These are phyloP conservation scores for Geosmithia flava DNA, from an alignment of 2,329 filamentous ascomycete species.

Conservation along the genomic window DNA sequence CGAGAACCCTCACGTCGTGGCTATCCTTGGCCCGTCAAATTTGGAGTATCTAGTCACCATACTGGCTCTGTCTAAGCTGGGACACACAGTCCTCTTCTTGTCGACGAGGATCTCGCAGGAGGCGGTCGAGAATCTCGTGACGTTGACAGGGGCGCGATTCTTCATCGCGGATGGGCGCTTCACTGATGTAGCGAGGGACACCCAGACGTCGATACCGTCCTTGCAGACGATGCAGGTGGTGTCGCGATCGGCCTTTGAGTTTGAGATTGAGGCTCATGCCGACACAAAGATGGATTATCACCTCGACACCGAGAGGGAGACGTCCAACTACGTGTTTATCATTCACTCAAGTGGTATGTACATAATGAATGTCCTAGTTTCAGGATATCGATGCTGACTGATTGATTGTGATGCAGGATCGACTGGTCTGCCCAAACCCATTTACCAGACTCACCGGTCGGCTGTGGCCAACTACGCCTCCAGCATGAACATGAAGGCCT, in stretches of 20 bases:
- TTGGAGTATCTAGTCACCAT: constrained; percentile 41
- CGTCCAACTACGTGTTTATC: constrained; percentile 13
- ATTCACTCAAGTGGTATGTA: constrained; percentile 16
- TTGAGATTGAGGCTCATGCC: constrained; percentile 1
- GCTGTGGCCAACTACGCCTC: constrained; percentile 32
- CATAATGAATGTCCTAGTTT: constrained; percentile 5
- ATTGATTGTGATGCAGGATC: constrained; percentile 24
- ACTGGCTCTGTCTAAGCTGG: constrained; percentile 40
- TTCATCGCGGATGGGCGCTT: constrained; percentile 13
- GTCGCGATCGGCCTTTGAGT: constrained; percentile 11
- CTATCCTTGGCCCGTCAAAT: constrained; percentile 37
- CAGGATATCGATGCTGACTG: background rate
- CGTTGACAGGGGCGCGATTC: constrained; percentile 10
- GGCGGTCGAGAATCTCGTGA: constrained; percentile 16
- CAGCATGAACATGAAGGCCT: constrained; percentile 27
- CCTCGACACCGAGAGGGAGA: constrained; percentile 5
- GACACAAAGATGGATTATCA: constrained; percentile 9
- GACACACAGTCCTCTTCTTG: constrained; percentile 31
- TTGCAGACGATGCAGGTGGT: constrained; percentile 14
- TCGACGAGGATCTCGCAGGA: constrained; percentile 19
- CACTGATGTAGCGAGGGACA: constrained; percentile 7
- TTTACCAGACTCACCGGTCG: constrained; percentile 40
- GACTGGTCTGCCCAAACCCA: constrained; percentile 50
- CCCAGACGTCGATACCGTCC: constrained; percentile 6
- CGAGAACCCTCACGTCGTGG: constrained; percentile 24